phyloP scores from a whole-genome alignment of 371 early-diverging fungal genomes.

The Haplosporangium sp. region DNA sequence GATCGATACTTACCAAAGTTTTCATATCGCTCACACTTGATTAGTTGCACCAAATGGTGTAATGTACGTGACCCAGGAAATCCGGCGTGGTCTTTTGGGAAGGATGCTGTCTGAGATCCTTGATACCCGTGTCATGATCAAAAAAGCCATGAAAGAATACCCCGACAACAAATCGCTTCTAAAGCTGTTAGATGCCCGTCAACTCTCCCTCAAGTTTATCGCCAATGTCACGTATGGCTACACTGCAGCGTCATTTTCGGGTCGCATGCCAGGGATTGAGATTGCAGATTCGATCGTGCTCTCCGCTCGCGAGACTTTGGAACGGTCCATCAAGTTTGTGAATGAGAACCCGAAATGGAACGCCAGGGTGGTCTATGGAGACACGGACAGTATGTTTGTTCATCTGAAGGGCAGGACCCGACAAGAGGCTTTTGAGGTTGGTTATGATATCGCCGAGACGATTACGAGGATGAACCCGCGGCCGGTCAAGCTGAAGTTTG shows the following conservation, averaged over 20 bases:
- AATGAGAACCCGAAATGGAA: constrained; percentile 75
- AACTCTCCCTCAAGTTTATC: constrained; percentile 86
- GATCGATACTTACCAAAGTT: background rate
- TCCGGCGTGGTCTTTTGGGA: constrained; percentile 80
- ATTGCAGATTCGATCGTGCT: constrained; percentile 93
- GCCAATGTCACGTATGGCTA: constrained; percentile 96
- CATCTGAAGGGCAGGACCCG: constrained; percentile 75
- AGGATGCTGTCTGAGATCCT: constrained; percentile 88
- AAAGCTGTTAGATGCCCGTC: constrained; percentile 78
- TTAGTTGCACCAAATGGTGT: constrained; percentile 87
- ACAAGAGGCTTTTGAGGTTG: constrained; percentile 81
- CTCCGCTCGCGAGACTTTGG: constrained; percentile 84
- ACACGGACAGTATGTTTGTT: constrained; percentile 93
- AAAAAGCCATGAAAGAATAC: constrained; percentile 82
- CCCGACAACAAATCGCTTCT: constrained; percentile 67
- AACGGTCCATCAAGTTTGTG: constrained; percentile 78
- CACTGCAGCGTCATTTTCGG: constrained; percentile 85
- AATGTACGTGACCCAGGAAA: constrained; percentile 80
- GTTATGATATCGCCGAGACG: constrained; percentile 78
- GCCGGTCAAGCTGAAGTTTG: constrained; percentile 91
- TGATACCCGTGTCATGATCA: constrained; percentile 91
- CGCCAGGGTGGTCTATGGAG: constrained; percentile 89
- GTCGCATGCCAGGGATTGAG: constrained; percentile 91
- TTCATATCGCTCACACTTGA: background rate
- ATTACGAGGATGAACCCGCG: constrained; percentile 78